Evolutionary conservation across 192 early-diverging fungal genomes (phyloP), one percentile per base, ranked within the genome.

Genomic region (Jimgerdemannia flammicorona): DNA sequence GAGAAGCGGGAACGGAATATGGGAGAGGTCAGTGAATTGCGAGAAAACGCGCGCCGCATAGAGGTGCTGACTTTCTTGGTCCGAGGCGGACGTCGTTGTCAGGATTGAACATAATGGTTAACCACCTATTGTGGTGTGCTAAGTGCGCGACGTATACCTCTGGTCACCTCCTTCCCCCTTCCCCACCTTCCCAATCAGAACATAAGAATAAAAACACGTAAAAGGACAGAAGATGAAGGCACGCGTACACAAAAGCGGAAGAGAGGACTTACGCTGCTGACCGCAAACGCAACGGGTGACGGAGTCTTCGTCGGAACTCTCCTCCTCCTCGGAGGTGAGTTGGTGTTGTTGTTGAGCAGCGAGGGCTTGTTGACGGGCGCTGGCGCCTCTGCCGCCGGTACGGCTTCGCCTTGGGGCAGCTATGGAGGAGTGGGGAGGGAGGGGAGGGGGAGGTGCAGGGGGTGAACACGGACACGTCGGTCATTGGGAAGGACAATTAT

Each of bases 261-360:
- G 41, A 54, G 4, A 18, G 17, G 29, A 82, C 86, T 79, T 84
- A 87, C 86, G 84, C 75, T 80, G 78, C 73, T 85, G 80, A 66
- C 84, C 82, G 68, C 86, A 87, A 44, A 87, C 80, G 71, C 86
- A 87, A 66, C 86, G 83, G 18, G 86, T 87, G 42, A 81, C 77
- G 8, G 84, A 85, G 20, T 78, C 73, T 42, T 75, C 85, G 73
- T 87, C 86, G 70, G 85, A 82, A 29, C 85, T 85, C 29, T 29
- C 29, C 19, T 81, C 81, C 64, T 84, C 80, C 70, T 85, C 80
- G 42, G 78, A 79, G 9, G 75, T 54, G 69, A 71, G 29, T 1
- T 29, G 29, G 29, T 29, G 69, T 4, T 70, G 71, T 64, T 59
- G 40, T 20, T 70, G 44, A 63, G 42, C 70, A 44, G 40, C 49